Base-by-base conservation (phyloP, 345 rosid genomes). In the Punica granatum region DNA sequence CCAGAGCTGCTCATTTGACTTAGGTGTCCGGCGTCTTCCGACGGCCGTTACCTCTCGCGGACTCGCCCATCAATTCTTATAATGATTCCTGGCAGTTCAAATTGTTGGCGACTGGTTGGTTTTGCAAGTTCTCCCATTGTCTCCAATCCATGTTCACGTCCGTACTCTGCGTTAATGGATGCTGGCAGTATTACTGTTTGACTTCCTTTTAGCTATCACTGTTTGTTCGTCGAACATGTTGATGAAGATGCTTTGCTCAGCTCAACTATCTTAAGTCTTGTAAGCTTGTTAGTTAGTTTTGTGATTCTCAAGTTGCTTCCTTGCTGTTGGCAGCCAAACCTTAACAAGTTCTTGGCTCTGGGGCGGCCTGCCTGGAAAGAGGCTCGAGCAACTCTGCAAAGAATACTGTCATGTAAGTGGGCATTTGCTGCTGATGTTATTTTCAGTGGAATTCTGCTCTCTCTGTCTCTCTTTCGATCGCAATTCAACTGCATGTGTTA, bases 291-390 rank as follows among this genome's bases (percentile, higher is more conserved):
- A 8, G 58, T 51, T n/a, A 51, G 13, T 37, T 34, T 12, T 34
- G 21, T 62, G 36, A 66, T 67, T 42, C 18, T 67, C 48, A 56
- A 11, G 56, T 1, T 11, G 26, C 51, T 31, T 4, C 30, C 19
- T 58, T 70, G 71, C 69, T 84, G 66, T 59, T 82, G 72, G 67
- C 89, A 92, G 98, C 88, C 86, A 46, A 84, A 81, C 74, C 77
- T 92, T 78, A 92, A 89, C 74, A 89, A 83, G 72, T 81, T 93
- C 68, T 67, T 94, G 80, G 89, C 92, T 3, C 32, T 89, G 92
- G 97, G 99, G 31, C 76, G 89, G 53, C 96, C 98, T 59, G 98
- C 97, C 0, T 94, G 99, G 99, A 88, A 83, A 76, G 98, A 94
- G 79, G 99, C 99, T 60, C 99, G 99, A 2, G 71, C 84, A 34